phyloP scores from a whole-genome alignment of 371 early-diverging fungal genomes.

The Mortierella sp. region DNA sequence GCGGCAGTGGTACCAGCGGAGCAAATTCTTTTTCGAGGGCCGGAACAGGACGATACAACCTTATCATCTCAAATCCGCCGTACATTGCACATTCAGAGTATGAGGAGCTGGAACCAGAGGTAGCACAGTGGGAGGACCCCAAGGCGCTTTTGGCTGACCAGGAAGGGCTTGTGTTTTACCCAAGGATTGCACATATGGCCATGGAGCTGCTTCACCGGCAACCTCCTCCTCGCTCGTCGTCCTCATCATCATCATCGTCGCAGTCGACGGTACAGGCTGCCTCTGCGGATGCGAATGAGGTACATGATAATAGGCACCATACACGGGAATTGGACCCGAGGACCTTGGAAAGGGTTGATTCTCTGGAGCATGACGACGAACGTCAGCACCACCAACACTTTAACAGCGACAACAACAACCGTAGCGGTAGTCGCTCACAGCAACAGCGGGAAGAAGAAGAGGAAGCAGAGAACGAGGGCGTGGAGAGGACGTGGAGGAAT shows the following conservation, averaged over 20 bases:
- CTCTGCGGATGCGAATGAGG: not conserved
- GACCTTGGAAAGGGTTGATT: not conserved
- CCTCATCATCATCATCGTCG: not conserved
- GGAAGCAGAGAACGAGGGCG: not conserved
- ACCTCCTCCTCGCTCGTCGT: conserved; percentile 5
- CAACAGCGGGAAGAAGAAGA: not conserved
- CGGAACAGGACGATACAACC: conserved; percentile 60
- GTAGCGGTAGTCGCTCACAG: not conserved
- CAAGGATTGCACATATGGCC: conserved; percentile 65
- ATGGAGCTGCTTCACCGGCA: conserved; percentile 34
- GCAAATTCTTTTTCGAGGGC: not conserved
- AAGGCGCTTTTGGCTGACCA: conserved; percentile 84
- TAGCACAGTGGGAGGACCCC: conserved; percentile 90
- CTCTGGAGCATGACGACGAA: not conserved
- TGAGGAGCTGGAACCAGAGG: conserved; percentile 72
- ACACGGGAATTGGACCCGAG: not conserved
- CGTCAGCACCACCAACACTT: not conserved
- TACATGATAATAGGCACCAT: not conserved
- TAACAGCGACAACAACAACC: not conserved
- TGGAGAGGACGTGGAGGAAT: conserved; percentile 41
- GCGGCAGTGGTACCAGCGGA: not conserved
- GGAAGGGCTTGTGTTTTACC: conserved; percentile 76
- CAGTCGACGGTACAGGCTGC: not conserved
- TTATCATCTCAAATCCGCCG: conserved; percentile 93
- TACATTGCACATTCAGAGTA: conserved; percentile 87